A percentile compares a stretch with the other conserved stretches of the same genome.
Evolutionary conservation across 495 filamentous ascomycete genomes (phyloP).

Genomic region (Schizothecium vesticola): DNA sequence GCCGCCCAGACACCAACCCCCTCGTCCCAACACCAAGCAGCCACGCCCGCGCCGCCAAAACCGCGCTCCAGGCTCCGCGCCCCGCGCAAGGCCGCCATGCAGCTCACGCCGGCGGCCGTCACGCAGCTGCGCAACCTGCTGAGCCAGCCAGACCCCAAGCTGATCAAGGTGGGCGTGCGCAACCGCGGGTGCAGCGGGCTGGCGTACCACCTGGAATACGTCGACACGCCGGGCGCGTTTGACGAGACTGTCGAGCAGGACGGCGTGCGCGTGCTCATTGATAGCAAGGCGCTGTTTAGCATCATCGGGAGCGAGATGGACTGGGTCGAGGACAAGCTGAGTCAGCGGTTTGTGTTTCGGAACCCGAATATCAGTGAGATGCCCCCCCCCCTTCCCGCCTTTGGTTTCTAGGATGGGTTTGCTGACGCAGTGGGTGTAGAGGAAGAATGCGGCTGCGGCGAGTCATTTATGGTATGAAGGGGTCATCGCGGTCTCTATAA

Average conservation of each 20-base stretch:
- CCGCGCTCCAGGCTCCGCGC: slow-evolving; percentile 60
- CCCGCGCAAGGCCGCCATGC: slow-evolving; percentile 81
- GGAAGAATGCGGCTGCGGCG: slow-evolving; percentile 94
- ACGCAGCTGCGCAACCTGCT: slow-evolving; percentile 69
- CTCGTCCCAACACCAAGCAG: neutral
- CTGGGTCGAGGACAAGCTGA: slow-evolving; percentile 94
- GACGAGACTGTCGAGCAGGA: slow-evolving; percentile 95
- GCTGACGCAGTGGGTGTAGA: slow-evolving; percentile 47
- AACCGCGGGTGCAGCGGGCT: slow-evolving; percentile 94
- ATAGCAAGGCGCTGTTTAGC: slow-evolving; percentile 93
- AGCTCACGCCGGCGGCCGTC: slow-evolving; percentile 71
- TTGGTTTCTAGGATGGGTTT: neutral
- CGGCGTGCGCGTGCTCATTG: slow-evolving; percentile 90
- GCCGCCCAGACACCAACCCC: neutral
- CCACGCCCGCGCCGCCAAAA: slow-evolving; percentile 8
- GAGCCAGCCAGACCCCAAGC: slow-evolving; percentile 75
- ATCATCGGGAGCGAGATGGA: slow-evolving; percentile 99
- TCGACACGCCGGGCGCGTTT: slow-evolving; percentile 79
- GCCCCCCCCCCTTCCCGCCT: neutral
- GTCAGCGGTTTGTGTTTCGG: slow-evolving; percentile 81
- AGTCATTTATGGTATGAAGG: slow-evolving; percentile 82
- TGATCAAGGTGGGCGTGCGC: slow-evolving; percentile 90
- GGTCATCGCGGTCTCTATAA: neutral
- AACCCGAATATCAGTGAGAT: slow-evolving; percentile 97
- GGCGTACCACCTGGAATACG: slow-evolving; percentile 93